These are phyloP conservation scores for Endothia cerciana DNA, from an alignment of 2,329 filamentous ascomycete species.

Conservation along the genomic window DNA sequence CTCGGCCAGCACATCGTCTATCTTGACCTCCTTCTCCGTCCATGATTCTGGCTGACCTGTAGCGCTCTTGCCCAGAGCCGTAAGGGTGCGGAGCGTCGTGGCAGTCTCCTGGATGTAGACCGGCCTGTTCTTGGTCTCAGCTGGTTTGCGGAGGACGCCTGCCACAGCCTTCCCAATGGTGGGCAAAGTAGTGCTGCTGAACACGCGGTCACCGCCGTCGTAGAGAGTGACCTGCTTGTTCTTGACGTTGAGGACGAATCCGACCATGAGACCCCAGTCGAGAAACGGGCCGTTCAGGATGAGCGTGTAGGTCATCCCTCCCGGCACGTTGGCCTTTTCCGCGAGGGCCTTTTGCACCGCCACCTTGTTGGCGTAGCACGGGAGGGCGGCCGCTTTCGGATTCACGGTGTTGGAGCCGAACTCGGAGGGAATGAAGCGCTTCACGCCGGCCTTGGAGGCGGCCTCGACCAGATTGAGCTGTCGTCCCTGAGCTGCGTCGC, in stretches of 20 bases:
- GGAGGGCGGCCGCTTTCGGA: slow-evolving; percentile 32
- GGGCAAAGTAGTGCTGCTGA: slow-evolving; percentile 34
- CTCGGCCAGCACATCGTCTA: slow-evolving; percentile 36
- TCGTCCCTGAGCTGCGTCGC: neutral
- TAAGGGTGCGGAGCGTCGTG: slow-evolving; percentile 15
- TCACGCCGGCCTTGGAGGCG: slow-evolving; percentile 10
- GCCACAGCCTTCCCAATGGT: slow-evolving; percentile 36
- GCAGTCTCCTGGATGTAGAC: slow-evolving; percentile 33
- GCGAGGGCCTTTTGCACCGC: neutral
- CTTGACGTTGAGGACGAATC: slow-evolving; percentile 34
- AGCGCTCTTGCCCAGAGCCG: slow-evolving; percentile 26
- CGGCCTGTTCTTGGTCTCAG: slow-evolving; percentile 37
- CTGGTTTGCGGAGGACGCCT: slow-evolving; percentile 34
- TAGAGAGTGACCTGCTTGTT: slow-evolving; percentile 32
- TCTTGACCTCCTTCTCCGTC: slow-evolving; percentile 33
- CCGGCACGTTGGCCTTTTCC: neutral
- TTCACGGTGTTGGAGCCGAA: slow-evolving; percentile 22
- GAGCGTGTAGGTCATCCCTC: slow-evolving; percentile 36
- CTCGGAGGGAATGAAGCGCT: slow-evolving; percentile 19
- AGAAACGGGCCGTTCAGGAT: slow-evolving; percentile 38
- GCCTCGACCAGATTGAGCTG: slow-evolving; percentile 17
- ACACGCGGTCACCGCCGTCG: slow-evolving; percentile 35
- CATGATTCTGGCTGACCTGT: slow-evolving; percentile 25
- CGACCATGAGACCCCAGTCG: slow-evolving; percentile 34
- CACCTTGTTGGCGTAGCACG: slow-evolving; percentile 17